These are phyloP conservation scores for Cladophialophora bantiana DNA, from an alignment of 2,329 filamentous ascomycete species.

Conservation along the genomic window DNA sequence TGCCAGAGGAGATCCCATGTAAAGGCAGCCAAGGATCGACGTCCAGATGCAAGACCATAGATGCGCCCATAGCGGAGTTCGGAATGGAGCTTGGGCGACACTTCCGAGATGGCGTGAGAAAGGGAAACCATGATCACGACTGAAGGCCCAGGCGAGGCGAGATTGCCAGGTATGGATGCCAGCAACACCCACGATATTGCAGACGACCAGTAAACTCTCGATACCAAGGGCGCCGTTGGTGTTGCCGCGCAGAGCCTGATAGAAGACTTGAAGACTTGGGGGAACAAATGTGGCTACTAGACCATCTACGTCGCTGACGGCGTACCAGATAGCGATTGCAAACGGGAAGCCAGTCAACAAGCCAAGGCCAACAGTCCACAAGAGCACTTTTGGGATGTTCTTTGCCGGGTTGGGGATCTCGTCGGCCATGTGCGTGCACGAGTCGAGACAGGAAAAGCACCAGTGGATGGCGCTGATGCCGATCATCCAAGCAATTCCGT, in stretches of 20 bases:
- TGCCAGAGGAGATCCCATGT: conserved; percentile 46
- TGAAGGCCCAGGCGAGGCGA: conserved; percentile 19
- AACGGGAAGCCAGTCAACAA: conserved; percentile 22
- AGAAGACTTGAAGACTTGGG: conserved; percentile 19
- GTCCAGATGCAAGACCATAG: conserved; percentile 12
- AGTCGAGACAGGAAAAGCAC: conserved; percentile 30
- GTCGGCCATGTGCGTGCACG: conserved; percentile 32
- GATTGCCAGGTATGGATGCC: conserved; percentile 25
- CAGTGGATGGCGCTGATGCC: conserved; percentile 22
- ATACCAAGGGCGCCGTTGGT: conserved; percentile 7
- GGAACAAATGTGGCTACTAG: conserved; percentile 13
- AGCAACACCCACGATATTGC: conserved; percentile 7
- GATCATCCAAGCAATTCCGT: conserved; percentile 37
- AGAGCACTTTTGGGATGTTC: conserved; percentile 27
- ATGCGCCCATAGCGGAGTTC: conserved; percentile 23
- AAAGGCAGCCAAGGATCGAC: conserved; percentile 44
- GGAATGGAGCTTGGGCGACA: conserved; percentile 16
- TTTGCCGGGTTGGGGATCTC: conserved; percentile 30
- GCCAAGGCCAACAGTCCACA: conserved; percentile 20
- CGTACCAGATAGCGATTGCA: conserved; percentile 31
- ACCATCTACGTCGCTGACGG: conserved; percentile 22
- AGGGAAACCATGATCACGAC: conserved; percentile 22
- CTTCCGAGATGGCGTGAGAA: conserved; percentile 13
- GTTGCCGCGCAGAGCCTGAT: conserved; percentile 11
- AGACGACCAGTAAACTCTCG: conserved; percentile 4